phyloP scores from a whole-genome alignment of 2,329 filamentous ascomycete genomes.

The Clathrospora elynae region DNA sequence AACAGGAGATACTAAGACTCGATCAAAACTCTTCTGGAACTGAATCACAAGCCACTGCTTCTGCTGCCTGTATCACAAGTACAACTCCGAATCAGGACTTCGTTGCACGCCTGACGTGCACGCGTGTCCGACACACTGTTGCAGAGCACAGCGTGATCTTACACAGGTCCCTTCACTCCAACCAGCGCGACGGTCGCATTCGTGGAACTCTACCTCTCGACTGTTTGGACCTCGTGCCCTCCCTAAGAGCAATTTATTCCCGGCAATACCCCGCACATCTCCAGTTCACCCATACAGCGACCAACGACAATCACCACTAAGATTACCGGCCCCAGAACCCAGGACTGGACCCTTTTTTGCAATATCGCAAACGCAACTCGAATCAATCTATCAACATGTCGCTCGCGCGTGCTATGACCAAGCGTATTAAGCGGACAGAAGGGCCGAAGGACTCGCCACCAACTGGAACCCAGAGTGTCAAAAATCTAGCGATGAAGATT shows the following conservation, averaged over 20 bases:
- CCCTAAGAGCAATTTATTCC: constrained; percentile 42
- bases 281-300: constrained; percentile 31
- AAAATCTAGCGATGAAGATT: constrained; percentile 51
- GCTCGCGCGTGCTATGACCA: constrained; percentile 73
- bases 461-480: constrained; percentile 54
- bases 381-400: constrained; percentile 55
- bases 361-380: constrained; percentile 33
- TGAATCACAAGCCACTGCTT: constrained; percentile 17
- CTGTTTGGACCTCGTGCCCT: constrained; percentile 29
- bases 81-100: constrained; percentile 29
- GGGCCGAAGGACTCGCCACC: constrained; percentile 32
- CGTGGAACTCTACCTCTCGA: constrained; percentile 23
- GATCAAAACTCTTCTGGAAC: constrained; percentile 15
- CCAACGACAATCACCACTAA: constrained; percentile 29
- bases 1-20: constrained; percentile 19
- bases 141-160: constrained; percentile 30
- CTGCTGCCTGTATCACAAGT: constrained; percentile 38
- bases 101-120: constrained; percentile 35
- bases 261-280: constrained; percentile 43
- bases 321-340: constrained; percentile 41
- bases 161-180: constrained; percentile 31
- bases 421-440: constrained; percentile 65
- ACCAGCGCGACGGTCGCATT: constrained; percentile 23
- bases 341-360: constrained; percentile 31
- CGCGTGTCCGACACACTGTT: constrained; percentile 30